These are phyloP conservation scores for Ophiocytium majus DNA, from an alignment of 352 stramenopile species.

Conservation along the genomic window DNA sequence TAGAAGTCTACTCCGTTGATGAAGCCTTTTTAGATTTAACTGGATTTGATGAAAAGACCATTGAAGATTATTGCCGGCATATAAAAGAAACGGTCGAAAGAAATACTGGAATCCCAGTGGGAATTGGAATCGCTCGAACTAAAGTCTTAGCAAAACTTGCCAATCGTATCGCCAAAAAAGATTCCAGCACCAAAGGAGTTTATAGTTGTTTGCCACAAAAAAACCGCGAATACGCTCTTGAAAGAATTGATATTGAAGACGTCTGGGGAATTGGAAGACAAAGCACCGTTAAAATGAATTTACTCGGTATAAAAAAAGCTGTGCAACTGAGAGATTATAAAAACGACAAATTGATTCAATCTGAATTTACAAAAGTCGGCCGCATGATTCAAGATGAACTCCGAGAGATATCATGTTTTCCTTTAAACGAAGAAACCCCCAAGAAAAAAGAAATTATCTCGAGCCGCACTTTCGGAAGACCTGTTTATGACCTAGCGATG, in stretches of 20 bases:
- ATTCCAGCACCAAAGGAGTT: conserved; percentile 4
- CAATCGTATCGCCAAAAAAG: background rate
- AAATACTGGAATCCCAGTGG: background rate
- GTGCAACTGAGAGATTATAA: background rate
- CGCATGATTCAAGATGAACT: conserved; percentile 9
- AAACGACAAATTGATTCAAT: background rate
- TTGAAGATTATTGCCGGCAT: background rate
- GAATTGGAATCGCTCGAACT: background rate
- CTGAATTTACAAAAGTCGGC: background rate
- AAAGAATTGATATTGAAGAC: background rate
- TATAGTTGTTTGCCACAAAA: background rate
- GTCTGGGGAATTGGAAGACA: background rate
- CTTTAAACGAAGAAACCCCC: background rate
- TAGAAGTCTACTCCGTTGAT: conserved; percentile 6
- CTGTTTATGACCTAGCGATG: background rate
- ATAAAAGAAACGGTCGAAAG: background rate
- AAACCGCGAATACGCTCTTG: background rate
- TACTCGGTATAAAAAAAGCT: background rate
- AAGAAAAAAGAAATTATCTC: background rate
- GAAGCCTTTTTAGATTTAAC: background rate
- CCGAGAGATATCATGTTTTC: background rate
- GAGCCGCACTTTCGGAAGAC: background rate
- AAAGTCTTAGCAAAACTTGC: background rate
- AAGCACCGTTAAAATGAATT: background rate
- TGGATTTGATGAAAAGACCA: background rate